Conservation (phyloP, 1,284 basidiomycete species). For the Cryptococcus sp. region DNA sequence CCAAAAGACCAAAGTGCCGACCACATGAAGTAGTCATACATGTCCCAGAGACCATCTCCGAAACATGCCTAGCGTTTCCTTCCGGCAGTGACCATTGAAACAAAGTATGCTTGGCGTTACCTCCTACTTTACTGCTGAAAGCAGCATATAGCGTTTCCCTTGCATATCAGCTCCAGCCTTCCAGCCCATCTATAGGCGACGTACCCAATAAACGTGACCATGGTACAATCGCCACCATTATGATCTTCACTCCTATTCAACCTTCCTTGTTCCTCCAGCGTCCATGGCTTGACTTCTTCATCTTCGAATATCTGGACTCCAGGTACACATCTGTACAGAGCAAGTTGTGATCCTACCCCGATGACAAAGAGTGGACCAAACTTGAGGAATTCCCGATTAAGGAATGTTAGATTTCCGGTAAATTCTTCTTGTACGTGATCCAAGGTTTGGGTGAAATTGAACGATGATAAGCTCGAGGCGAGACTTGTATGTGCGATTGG, state of each 20-base stretch:
- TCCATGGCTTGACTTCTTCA: slow-evolving; percentile 37
- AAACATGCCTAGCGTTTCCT: slow-evolving; percentile 37
- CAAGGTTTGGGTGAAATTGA: slow-evolving; percentile 6
- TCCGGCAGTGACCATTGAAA: slow-evolving; percentile 48
- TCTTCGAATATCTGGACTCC: slow-evolving; percentile 25
- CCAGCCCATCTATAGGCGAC: slow-evolving; percentile 6
- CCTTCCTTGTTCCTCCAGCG: slow-evolving; percentile 35
- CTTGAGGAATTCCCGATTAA: slow-evolving; percentile 41
- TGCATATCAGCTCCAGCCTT: neutral
- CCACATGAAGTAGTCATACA: slow-evolving; percentile 43
- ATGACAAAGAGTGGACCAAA: slow-evolving; percentile 39
- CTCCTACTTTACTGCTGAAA: slow-evolving; percentile 21
- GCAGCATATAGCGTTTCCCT: slow-evolving; percentile 46
- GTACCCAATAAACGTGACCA: slow-evolving; percentile 45
- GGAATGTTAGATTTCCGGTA: slow-evolving; percentile 43
- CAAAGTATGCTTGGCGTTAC: slow-evolving; percentile 25
- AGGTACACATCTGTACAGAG: slow-evolving; percentile 34
- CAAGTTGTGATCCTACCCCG: slow-evolving; percentile 33
- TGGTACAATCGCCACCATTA: slow-evolving; percentile 25
- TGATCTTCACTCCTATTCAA: slow-evolving; percentile 33
- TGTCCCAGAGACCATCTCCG: slow-evolving; percentile 24
- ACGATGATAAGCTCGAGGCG: slow-evolving; percentile 8
- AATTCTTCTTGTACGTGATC: slow-evolving; percentile 11
- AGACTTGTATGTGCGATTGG: slow-evolving; percentile 37
- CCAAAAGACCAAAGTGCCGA: slow-evolving; percentile 41